phyloP scores from a whole-genome alignment of 2,329 filamentous ascomycete genomes.

The Fusarium domesticum region DNA sequence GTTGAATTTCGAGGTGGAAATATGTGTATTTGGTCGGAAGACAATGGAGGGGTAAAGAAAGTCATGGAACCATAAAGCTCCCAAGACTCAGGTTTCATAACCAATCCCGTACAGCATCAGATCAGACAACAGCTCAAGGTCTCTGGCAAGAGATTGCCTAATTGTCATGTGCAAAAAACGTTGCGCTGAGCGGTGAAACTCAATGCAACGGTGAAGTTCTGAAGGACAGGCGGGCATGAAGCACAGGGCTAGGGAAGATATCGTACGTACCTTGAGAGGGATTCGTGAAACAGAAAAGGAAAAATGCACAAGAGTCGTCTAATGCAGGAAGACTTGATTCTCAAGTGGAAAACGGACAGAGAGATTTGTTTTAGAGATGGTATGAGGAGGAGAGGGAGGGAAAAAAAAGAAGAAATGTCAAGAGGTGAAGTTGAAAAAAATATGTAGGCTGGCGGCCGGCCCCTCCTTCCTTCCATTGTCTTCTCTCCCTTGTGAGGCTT shows the following conservation, averaged over 20 bases:
- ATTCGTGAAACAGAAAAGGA: conserved; percentile 23
- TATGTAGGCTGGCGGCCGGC: conserved; percentile 27
- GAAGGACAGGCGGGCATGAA: conserved; percentile 1
- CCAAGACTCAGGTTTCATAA: background rate
- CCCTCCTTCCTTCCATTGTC: conserved; percentile 28
- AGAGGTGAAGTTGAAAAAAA: conserved; percentile 36
- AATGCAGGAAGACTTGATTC: conserved; percentile 27
- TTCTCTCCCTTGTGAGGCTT: conserved; percentile 38
- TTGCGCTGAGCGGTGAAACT: background rate
- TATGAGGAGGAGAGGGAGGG: conserved; percentile 22
- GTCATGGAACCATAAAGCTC: conserved; percentile 12
- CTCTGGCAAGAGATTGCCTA: too few species aligned
- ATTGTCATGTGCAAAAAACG: background rate
- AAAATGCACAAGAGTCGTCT: conserved; percentile 23
- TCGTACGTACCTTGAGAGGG: conserved; percentile 25
- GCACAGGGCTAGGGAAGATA: conserved; percentile 2
- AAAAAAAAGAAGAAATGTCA: conserved; percentile 25
- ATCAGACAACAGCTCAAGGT: background rate
- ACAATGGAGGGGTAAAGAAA: conserved; percentile 21
- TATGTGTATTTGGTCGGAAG: conserved; percentile 9
- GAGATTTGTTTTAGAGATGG: conserved; percentile 15
- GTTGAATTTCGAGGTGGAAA: background rate
- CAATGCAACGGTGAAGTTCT: background rate
- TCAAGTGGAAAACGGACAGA: conserved; percentile 18
- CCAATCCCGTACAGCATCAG: conserved; percentile 1